Evolutionary conservation across 1,284 basidiomycete genomes (phyloP), one percentile per base, ranked within the genome.

Genomic region (Porodaedalea pini): DNA sequence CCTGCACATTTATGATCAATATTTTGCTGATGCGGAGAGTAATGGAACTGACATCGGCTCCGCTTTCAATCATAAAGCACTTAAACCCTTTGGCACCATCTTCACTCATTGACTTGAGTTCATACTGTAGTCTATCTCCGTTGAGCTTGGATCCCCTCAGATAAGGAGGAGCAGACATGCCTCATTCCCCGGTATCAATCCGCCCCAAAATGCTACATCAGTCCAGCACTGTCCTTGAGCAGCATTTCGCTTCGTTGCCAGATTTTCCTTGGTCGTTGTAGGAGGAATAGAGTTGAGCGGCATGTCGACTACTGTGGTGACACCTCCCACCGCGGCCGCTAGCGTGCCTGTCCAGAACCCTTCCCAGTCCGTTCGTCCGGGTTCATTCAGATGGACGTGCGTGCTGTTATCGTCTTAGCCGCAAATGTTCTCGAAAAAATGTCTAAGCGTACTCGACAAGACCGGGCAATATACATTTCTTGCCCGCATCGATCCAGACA

Each of bases 201-300:
- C 94, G 40, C 94, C 94, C 94, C 94, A 98, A 71, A 97, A 97
- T 0, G 86, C 94, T 21, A 96, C 82, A 69, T 98, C 94, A 19
- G 84, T 81, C 75, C 85, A 83, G 69, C 88, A 91, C 67, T 93
- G 85, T 15, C 82, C 83, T 50, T 71, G 66, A 1, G 94, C 92
- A 1, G 86, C 88, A 10, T 70, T 66, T 6, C 82, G 79, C 73
- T 97, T 97, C 29, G 75, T 68, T 47, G 82, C 71, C 15, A 97
- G 76, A 66, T 93, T 85, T 7, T 75, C 75, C 4, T 92, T 79
- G 0, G 91, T 94, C 1, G 92, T 95, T 0, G 94, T 97, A 0
- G 94, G 93, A 0, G 94, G 94, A 57, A 97, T 92, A 2, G 92
- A 94, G 72, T 97, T 97, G 56, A 97, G 76, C 1, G 94, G 94